Evolutionary conservation across 2,329 filamentous ascomycete species (phyloP).

Genomic region (Orbilia oligospora): DNA sequence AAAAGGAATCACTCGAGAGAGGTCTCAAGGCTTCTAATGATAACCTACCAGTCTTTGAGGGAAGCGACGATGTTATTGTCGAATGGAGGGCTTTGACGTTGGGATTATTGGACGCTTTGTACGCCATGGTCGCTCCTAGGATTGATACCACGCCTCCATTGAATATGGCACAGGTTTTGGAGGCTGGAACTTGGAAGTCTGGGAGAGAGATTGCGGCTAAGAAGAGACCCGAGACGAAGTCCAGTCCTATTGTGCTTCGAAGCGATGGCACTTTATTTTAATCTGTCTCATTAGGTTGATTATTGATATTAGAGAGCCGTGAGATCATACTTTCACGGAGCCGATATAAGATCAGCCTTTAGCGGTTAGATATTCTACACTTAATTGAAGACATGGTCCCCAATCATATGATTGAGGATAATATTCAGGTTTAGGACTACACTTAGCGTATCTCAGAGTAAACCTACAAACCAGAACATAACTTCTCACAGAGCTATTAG

Average conservation of each 20-base stretch:
- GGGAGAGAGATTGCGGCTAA: constrained; percentile 64
- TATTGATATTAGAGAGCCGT: neutral
- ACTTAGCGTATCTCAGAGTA: no score
- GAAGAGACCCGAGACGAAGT: constrained; percentile 55
- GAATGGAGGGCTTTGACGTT: constrained; percentile 84
- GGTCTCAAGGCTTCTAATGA: constrained; percentile 80
- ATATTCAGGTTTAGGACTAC: no score
- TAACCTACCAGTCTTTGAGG: constrained; percentile 79
- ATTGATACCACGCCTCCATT: constrained; percentile 79
- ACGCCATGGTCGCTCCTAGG: constrained; percentile 77
- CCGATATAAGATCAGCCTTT: neutral
- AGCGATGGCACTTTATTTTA: constrained; percentile 68
- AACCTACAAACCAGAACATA: no score
- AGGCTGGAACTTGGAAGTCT: constrained; percentile 98
- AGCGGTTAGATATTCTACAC: no score
- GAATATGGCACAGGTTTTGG: constrained; percentile 87
- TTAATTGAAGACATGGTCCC: no score
- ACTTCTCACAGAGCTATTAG: no score
- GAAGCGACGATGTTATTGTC: constrained; percentile 82
- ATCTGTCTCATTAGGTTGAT: neutral
- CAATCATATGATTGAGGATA: no score
- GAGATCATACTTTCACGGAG: neutral
- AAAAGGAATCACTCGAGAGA: constrained; percentile 77
- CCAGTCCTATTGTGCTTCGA: constrained; percentile 66
- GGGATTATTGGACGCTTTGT: constrained; percentile 79